A percentile compares a stretch with the other conserved stretches of the same genome.
Evolutionary conservation across 2,329 filamentous ascomycete species (phyloP).

Genomic region (Alternaria sp.): DNA sequence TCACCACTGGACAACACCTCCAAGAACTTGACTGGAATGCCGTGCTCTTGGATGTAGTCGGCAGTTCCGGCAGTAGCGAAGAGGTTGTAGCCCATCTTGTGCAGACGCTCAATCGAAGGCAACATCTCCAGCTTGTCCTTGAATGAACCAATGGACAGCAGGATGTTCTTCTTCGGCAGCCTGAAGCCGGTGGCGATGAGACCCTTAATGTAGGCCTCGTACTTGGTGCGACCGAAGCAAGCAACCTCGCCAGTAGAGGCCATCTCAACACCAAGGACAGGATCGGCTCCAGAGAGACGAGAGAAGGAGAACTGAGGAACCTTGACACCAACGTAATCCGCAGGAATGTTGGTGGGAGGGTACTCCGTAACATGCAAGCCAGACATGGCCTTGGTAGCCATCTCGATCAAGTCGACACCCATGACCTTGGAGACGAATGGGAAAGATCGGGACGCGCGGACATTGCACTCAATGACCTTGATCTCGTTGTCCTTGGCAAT

Average conservation of each 20-base stretch:
- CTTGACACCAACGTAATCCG: slow-evolving; percentile 92
- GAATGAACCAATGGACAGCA: slow-evolving; percentile 94
- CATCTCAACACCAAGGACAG: slow-evolving; percentile 98
- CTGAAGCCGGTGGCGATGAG: slow-evolving; percentile 95
- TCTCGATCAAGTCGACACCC: slow-evolving; percentile 96
- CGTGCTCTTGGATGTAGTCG: slow-evolving; percentile 93
- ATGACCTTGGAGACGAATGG: slow-evolving; percentile 99
- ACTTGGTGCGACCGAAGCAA: slow-evolving; percentile 93
- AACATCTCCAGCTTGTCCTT: slow-evolving; percentile 99
- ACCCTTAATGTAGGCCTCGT: slow-evolving; percentile 97
- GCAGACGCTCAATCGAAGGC: slow-evolving; percentile 86
- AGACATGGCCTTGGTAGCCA: slow-evolving; percentile 98
- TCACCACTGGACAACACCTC: slow-evolving; percentile 72
- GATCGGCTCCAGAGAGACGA: slow-evolving; percentile 91
- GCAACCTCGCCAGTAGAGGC: slow-evolving; percentile 98
- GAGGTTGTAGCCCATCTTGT: slow-evolving; percentile 90
- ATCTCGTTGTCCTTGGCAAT: slow-evolving; percentile 99
- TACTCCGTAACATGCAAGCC: slow-evolving; percentile 82
- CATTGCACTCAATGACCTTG: slow-evolving; percentile 99
- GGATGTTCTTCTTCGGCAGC: slow-evolving; percentile 91
- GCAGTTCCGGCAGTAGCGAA: slow-evolving; percentile 97
- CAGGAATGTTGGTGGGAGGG: slow-evolving; percentile 74
- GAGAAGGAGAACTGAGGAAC: slow-evolving; percentile 99
- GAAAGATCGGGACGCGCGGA: slow-evolving; percentile 93
- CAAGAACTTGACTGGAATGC: slow-evolving; percentile 89